Evolutionary conservation across 768 basidiomycete genomes (phyloP), one percentile per base, ranked within the genome.

Genomic region (Leccinum longicurvipes): DNA sequence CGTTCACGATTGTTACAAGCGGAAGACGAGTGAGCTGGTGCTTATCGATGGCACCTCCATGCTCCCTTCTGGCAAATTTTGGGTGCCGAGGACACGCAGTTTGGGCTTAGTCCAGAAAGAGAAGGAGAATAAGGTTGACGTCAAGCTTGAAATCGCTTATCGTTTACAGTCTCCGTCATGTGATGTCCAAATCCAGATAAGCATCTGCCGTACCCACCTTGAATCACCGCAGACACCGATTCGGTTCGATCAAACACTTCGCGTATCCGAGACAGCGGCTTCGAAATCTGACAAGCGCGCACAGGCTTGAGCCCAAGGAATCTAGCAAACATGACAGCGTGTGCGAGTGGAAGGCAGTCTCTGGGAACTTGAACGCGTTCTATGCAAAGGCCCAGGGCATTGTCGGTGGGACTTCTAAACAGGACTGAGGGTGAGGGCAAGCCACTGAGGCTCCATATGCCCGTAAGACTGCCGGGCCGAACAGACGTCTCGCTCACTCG

Each of bases 21-120:
- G 45, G 48, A 55, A 50, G 47, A 50, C 51, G 45, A 28, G 41
- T 54, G 45, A 50, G 57, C 54, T 51, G 51, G 58, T 54, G 48
- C 63, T 72, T 66, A 72, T 72, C 70, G 72, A 72, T 73, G 60
- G 60, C 55, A 36, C 63, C 62, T 65, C 63, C 60, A 58, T 50
- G 23, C 3, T 62, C 34, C 42, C 8, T 59, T 73, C 62, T 44
- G 51, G 61, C 48, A 61, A 46, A 1, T 24, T 39, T 11, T 44
- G 27, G 15, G 4, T 41, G 19, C 67, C 67, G 64, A 66, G 64
- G 57, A 63, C 57, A 63, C 54, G 3, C 19, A 14, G 50, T 49
- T 36, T 45, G 44, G 46, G 41, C 41, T 39, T 15, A 42, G 50
- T n/a, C 53, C 50, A 27, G 44, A 51, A 54, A 31, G 24, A 17